Conservation (phyloP, 192 early-diverging fungal genomes). For the Coemansia sp. region DNA sequence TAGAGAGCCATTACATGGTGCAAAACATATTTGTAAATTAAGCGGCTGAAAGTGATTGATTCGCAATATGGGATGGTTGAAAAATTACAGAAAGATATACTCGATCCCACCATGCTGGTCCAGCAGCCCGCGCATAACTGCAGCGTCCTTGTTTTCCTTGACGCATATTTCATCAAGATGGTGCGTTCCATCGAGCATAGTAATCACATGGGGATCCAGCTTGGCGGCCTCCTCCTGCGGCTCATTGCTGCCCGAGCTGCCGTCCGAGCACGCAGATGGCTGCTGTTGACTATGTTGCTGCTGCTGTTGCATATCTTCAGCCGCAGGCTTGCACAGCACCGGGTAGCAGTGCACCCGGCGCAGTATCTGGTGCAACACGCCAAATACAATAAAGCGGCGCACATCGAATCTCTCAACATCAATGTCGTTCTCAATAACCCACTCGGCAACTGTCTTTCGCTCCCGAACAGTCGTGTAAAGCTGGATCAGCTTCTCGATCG, state of each 20-base stretch:
- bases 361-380: constrained; percentile 79
- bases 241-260: constrained; percentile 1
- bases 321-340: constrained; percentile 10
- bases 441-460: constrained; percentile 76
- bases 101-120: constrained; percentile 27
- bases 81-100: constrained; percentile 28
- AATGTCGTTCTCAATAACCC: constrained; percentile 78
- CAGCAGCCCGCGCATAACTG: constrained; percentile 15
- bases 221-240: not conserved
- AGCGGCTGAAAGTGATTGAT: no score
- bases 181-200: constrained; percentile 44
- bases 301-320: no score
- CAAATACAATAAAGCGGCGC: constrained; percentile 88
- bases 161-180: constrained; percentile 50
- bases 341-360: constrained; percentile 93
- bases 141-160: constrained; percentile 13
- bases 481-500: constrained; percentile 69
- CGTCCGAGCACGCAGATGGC: not conserved
- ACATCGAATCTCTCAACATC: constrained; percentile 71
- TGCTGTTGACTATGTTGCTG: no score
- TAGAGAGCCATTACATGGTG: no score
- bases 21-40: no score
- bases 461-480: constrained; percentile 80
- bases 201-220: not conserved
- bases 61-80: not conserved